These are phyloP conservation scores for Backusella macrospora DNA, from an alignment of 192 early-diverging fungal species.

Conservation along the genomic window DNA sequence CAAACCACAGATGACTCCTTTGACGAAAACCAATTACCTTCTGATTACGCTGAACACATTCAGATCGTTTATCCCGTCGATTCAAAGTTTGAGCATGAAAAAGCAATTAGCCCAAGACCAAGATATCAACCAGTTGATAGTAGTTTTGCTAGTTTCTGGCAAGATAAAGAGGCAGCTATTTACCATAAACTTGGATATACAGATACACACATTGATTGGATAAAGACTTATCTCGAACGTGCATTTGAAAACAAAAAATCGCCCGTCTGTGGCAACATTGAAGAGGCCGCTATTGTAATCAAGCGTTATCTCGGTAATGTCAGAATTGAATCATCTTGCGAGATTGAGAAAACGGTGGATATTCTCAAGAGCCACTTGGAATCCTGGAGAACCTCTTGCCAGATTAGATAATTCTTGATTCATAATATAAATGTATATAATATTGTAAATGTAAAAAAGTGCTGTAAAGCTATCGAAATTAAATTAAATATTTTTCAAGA, in stretches of 20 bases:
- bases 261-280: neutral
- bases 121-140: neutral
- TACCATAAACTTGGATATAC: slow-evolving; percentile 18
- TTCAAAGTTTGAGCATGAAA: neutral
- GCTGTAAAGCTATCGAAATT: neutral
- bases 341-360: slow-evolving; percentile 16
- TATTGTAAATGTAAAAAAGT: neutral
- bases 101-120: neutral
- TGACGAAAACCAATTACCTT: neutral
- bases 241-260: slow-evolving; percentile 22
- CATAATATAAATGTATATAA: neutral
- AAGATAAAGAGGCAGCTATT: neutral
- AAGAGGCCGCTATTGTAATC: neutral
- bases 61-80: neutral
- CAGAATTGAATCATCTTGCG: neutral
- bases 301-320: neutral
- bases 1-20: neutral
- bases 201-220: slow-evolving; percentile 24
- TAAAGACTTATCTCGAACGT: slow-evolving; percentile 13
- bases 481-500: neutral
- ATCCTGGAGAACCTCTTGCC: slow-evolving; percentile 8
- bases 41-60: neutral
- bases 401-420: neutral
- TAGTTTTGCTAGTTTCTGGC: slow-evolving; percentile 22
- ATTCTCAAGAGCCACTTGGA: neutral